Percentiles rank a stretch among this genome's conserved stretches.
Evolutionary conservation across 257 asterid genomes (phyloP).

Genomic region (Misopates orontium): DNA sequence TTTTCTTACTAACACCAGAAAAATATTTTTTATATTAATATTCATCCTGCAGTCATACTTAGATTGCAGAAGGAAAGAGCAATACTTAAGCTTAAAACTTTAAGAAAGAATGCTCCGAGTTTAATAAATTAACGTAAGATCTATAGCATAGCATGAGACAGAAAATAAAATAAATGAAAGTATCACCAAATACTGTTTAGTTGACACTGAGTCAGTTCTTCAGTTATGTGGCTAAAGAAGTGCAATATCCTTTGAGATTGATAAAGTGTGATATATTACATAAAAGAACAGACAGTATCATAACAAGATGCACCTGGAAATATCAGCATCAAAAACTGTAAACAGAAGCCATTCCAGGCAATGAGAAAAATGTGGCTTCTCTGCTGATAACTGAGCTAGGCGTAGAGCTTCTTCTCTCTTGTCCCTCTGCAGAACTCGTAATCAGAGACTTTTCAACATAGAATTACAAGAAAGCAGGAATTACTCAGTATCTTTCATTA

Average conservation of each 20-base stretch:
- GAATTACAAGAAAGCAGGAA: constrained; percentile 23
- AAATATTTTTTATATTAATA: neutral
- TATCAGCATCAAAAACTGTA: constrained; percentile 97
- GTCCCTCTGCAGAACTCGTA: constrained; percentile 70
- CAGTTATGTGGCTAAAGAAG: constrained; percentile 13
- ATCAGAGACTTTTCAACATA: constrained; percentile 15
- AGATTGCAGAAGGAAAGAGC: too few relatives aligned
- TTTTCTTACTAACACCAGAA: constrained; percentile 10
- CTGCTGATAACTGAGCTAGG: constrained; percentile 85
- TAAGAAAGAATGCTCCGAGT: constrained; percentile 15
- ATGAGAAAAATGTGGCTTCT: constrained; percentile 99
- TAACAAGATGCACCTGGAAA: constrained; percentile 64
- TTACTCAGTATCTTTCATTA: too few relatives aligned
- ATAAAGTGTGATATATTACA: neutral
- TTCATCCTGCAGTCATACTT: constrained; percentile 5
- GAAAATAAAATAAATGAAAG: neutral
- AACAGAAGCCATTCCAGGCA: constrained; percentile 99
- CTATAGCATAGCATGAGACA: neutral
- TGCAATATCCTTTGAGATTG: constrained; percentile 19
- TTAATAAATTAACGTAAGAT: neutral
- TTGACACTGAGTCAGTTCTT: constrained; percentile 20
- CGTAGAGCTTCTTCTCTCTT: constrained; percentile 96
- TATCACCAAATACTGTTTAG: neutral
- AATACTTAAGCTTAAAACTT: neutral
- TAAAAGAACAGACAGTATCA: constrained; percentile 17